Conservation (phyloP, 805 yeast species). For the Saccharomycopsis sp. region DNA sequence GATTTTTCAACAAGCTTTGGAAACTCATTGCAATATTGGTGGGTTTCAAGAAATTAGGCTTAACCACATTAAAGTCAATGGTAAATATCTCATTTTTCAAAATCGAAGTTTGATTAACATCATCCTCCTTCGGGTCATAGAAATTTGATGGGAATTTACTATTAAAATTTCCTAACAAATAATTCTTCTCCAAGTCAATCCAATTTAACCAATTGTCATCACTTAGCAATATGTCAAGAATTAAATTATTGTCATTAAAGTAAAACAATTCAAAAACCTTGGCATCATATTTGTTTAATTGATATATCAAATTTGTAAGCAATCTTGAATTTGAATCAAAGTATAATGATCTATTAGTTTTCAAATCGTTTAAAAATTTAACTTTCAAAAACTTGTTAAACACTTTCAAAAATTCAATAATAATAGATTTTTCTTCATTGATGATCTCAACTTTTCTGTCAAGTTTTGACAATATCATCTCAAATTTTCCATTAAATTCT, state of each 20-base stretch:
- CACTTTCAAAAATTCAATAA: slow-evolving; percentile 13
- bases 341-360: slow-evolving; percentile 5
- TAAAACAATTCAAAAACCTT: slow-evolving; percentile 14
- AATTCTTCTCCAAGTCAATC: slow-evolving; percentile 7
- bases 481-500: not conserved
- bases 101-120: not conserved
- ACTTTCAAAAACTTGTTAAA: slow-evolving; percentile 18
- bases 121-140: not conserved
- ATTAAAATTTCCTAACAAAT: slow-evolving; percentile 11
- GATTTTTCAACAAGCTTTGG: slow-evolving; percentile 15
- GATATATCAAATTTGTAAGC: slow-evolving; percentile 20
- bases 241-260: slow-evolving; percentile 5
- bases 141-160: slow-evolving; percentile 11
- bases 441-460: not conserved
- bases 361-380: slow-evolving; percentile 19
- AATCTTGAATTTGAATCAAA: slow-evolving; percentile 13
- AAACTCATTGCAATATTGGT: slow-evolving; percentile 17
- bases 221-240: slow-evolving; percentile 5
- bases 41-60: slow-evolving; percentile 13
- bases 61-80: slow-evolving; percentile 17
- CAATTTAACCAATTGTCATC: slow-evolving; percentile 15
- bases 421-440: not conserved
- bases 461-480: not conserved
- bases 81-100: slow-evolving; percentile 11
- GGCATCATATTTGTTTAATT: slow-evolving; percentile 15